A percentile compares a stretch with the other conserved stretches of the same genome.
phyloP scores from a whole-genome alignment of 2,329 filamentous ascomycete genomes.

The Trichophyton mentagrophytes region DNA sequence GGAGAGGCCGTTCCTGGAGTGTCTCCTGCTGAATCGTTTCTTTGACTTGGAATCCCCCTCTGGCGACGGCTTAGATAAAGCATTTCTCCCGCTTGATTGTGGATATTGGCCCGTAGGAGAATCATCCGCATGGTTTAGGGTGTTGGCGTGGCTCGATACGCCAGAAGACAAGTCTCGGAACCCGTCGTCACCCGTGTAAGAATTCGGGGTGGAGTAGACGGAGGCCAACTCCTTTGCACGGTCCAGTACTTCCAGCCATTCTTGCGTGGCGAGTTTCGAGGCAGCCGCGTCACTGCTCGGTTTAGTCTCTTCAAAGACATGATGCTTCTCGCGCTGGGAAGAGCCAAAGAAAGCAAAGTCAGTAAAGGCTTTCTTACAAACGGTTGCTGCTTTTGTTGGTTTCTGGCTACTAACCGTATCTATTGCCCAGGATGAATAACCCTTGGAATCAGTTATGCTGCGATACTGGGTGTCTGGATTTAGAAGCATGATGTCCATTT shows the following conservation, averaged over 20 bases:
- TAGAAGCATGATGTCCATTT: conserved; percentile 79
- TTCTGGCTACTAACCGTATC: conserved; percentile 62
- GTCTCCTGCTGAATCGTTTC: conserved; percentile 73
- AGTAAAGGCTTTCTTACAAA: conserved; percentile 5
- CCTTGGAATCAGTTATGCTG: conserved; percentile 73
- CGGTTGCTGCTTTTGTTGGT: conserved; percentile 7
- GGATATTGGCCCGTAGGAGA: conserved; percentile 23
- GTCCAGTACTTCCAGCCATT: conserved; percentile 86
- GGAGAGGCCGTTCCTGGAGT: conserved; percentile 87
- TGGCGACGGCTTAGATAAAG: conserved; percentile 26
- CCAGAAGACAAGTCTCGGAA: conserved; percentile 58
- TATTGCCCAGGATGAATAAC: conserved; percentile 74
- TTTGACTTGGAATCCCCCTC: conserved; percentile 41
- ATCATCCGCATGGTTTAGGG: conserved; percentile 31
- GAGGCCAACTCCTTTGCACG: conserved; percentile 73
- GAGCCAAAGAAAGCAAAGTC: conserved; percentile 19
- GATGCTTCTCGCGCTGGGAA: conserved; percentile 68
- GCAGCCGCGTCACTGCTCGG: conserved; percentile 50
- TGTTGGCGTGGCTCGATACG: conserved; percentile 52
- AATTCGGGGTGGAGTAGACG: conserved; percentile 47
- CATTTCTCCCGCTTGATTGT: conserved; percentile 30
- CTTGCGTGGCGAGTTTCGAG: conserved; percentile 59
- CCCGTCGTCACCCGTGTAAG: conserved; percentile 53
- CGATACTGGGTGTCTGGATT: conserved; percentile 64
- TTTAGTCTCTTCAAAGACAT: conserved; percentile 88